Base-by-base conservation (phyloP, 495 filamentous ascomycete species). In the Ramalina intermedia region DNA sequence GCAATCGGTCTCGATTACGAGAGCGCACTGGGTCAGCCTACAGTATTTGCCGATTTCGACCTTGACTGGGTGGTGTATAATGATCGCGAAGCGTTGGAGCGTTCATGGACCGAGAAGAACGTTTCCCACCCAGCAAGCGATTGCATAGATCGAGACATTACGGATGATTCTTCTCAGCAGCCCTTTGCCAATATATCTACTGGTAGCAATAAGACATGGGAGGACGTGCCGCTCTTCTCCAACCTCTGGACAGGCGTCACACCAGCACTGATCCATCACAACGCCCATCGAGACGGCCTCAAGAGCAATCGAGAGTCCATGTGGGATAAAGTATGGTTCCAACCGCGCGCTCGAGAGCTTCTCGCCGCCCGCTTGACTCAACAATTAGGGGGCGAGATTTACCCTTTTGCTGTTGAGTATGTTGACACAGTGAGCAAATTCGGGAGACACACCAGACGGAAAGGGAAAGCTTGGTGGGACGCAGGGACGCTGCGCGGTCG, bases 181-280 rank as follows among this genome's bases (percentile, higher is more conserved):
- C 29, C 29, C 29, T 13, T 33, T 33, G 29, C 29, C 12, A 33
- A 33, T 11, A 9, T 33, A 3, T 33, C 29, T 8, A 33, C 8
- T 8, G 12, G 2, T 3, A 33, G 29, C 29, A 13, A 4, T 11
- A 3, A 33, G 29, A 33, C 29, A 14, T 52, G 50, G 50, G 41
- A 47, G 8, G 35, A 47, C 8, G 50, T 52, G 11, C 43, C 43
- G 8, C 26, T 52, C 14, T 52, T 36, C 37, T 40, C 50, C 37
- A 52, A 52, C 24, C 44, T 52, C 13, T 52, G 44, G 43, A 52
- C 50, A 5, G 50, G 50, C 9, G 44, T 52, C 11, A 33, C 45
- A 13, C 50, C 50, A 12, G 50, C 37, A 1, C 20, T 52, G 3
- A 37, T 52, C 21, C 50, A 52, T 39, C 50, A 52, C 23, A 52